These are phyloP conservation scores for Diplodia mutila DNA, from an alignment of 2,329 filamentous ascomycete genomes.

Conservation along the genomic window DNA sequence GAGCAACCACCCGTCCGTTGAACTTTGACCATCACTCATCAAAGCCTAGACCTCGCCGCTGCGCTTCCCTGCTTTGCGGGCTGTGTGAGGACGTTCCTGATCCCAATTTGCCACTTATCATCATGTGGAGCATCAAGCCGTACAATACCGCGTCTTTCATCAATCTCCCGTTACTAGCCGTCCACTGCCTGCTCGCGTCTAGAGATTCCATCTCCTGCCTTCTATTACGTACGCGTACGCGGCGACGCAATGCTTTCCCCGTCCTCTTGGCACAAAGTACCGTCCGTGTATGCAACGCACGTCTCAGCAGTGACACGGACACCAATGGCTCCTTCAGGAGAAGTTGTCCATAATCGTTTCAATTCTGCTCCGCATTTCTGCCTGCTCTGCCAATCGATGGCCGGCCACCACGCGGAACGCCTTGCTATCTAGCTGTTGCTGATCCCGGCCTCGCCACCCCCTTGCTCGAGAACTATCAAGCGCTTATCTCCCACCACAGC, in stretches of 20 bases:
- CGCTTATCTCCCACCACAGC: neutral
- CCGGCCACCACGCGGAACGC: no score
- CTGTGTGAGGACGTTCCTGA: no score
- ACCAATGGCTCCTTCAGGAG: neutral
- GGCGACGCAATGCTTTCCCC: neutral
- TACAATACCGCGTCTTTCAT: neutral
- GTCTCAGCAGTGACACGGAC: neutral
- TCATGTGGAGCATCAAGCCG: neutral
- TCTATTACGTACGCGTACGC: neutral
- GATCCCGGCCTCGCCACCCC: neutral
- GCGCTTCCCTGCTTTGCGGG: no score
- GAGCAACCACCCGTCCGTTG: no score
- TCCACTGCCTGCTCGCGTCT: neutral
- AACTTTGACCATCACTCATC: no score
- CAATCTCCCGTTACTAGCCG: neutral
- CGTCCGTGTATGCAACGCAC: neutral
- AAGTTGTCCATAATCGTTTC: neutral
- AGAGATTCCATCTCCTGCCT: neutral
- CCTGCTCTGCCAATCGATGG: neutral
- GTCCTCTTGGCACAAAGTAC: neutral
- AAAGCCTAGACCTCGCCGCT: neutral
- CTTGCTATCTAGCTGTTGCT: neutral
- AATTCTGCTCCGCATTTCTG: neutral
- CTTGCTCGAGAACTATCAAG: neutral
- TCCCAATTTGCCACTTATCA: neutral